Conservation (phyloP, 768 basidiomycete genomes). For the Austroboletus festivus region DNA sequence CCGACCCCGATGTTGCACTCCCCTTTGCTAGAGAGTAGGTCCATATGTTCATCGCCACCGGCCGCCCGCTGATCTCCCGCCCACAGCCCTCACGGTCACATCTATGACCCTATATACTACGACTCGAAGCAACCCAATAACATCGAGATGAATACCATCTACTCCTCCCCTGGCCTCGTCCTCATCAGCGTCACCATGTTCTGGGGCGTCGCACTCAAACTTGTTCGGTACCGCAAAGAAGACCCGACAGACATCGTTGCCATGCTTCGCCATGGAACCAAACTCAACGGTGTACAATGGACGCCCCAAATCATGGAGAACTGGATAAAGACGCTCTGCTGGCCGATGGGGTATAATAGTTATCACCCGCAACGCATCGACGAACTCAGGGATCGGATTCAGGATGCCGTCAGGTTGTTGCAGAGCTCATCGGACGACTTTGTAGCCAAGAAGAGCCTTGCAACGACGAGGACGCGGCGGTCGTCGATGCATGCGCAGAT, state of each 20-base stretch:
- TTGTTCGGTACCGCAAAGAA: slow-evolving; percentile 61
- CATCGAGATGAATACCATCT: slow-evolving; percentile 53
- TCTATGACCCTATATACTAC: slow-evolving; percentile 60
- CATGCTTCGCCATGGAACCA: slow-evolving; percentile 60
- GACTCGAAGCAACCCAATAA: slow-evolving; percentile 53
- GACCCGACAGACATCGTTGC: slow-evolving; percentile 66
- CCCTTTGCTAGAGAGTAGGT: slow-evolving; percentile 63
- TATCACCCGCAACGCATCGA: slow-evolving; percentile 45
- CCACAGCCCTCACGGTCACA: slow-evolving; percentile 20
- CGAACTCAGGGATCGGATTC: slow-evolving; percentile 48
- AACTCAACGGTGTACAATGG: slow-evolving; percentile 53
- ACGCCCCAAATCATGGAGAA: slow-evolving; percentile 48
- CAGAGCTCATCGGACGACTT: slow-evolving; percentile 19
- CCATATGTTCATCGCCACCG: not conserved
- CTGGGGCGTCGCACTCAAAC: slow-evolving; percentile 72
- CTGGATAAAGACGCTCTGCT: slow-evolving; percentile 58
- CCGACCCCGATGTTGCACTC: slow-evolving; percentile 67
- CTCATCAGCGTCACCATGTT: slow-evolving; percentile 64
- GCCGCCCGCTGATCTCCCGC: slow-evolving; percentile 1
- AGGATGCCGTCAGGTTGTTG: slow-evolving; percentile 45
- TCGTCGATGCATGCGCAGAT: slow-evolving; percentile 9
- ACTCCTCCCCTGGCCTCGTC: slow-evolving; percentile 49
- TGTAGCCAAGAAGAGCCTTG: not conserved
- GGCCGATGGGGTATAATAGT: slow-evolving; percentile 57
- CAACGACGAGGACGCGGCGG: slow-evolving; percentile 1